Percentiles rank a stretch among this genome's conserved stretches.
Evolutionary conservation across 345 rosid species (phyloP).

Genomic region (Adansonia digitata): DNA sequence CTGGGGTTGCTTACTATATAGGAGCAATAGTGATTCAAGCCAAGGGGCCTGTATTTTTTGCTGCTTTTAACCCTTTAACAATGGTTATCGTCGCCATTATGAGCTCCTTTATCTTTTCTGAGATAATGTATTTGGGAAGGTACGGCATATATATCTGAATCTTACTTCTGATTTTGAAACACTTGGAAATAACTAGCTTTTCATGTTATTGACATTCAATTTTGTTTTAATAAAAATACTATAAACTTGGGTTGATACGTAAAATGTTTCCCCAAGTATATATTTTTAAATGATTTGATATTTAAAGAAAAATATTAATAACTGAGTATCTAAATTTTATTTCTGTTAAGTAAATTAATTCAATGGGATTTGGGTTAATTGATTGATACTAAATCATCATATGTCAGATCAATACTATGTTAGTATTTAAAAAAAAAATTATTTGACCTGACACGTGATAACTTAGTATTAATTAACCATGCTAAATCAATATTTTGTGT

Average conservation of each 20-base stretch:
- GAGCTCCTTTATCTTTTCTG: conserved; percentile 42
- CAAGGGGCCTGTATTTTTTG: conserved; percentile 57
- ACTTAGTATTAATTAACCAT: not conserved
- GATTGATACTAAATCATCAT: too few species aligned
- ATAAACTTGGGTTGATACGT: not conserved
- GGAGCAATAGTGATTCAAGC: conserved; percentile 35
- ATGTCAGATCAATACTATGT: too few species aligned
- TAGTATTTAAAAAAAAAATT: not conserved
- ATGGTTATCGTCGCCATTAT: conserved; percentile 44
- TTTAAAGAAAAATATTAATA: too few species aligned
- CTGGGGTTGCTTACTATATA: conserved; percentile 41
- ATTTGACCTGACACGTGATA: not conserved
- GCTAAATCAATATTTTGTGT: too few species aligned
- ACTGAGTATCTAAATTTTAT: too few species aligned
- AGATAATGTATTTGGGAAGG: conserved; percentile 41
- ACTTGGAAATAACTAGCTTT: not conserved
- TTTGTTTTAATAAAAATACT: not conserved
- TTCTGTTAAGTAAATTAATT: too few species aligned
- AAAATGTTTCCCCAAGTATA: too few species aligned
- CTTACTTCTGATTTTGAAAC: not conserved
- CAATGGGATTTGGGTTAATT: too few species aligned
- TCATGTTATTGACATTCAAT: not conserved
- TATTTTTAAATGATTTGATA: too few species aligned
- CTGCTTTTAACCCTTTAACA: conserved; percentile 45
- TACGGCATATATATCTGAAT: conserved; percentile 1